A percentile compares a stretch with the other conserved stretches of the same genome.
These are phyloP conservation scores for Chlorella sp. DNA, from an alignment of 139 green algal species.

Conservation along the genomic window DNA sequence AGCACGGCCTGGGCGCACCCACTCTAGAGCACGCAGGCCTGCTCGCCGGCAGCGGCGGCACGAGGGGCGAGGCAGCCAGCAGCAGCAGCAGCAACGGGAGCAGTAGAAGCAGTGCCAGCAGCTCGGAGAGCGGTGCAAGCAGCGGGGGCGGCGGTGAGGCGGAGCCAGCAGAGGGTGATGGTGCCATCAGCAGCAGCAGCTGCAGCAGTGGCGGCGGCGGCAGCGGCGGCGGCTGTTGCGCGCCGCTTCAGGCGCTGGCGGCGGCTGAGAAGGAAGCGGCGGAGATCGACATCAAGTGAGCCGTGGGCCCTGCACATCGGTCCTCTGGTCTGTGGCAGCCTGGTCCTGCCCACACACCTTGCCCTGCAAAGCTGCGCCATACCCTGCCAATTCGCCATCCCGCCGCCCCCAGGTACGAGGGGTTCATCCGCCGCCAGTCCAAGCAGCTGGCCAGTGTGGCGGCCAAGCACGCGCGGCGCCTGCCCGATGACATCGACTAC, in stretches of 20 bases:
- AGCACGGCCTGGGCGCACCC: constrained; percentile 43
- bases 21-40: neutral
- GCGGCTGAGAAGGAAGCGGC: constrained; percentile 77
- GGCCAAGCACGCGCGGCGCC: constrained; percentile 46
- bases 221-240: too few relatives aligned
- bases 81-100: neutral
- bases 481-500: constrained; percentile 86
- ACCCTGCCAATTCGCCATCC: too few relatives aligned
- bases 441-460: constrained; percentile 75
- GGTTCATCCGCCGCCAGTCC: constrained; percentile 85
- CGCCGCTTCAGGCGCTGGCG: constrained; percentile 17
- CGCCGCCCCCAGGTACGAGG: too few relatives aligned
- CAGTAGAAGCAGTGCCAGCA: neutral
- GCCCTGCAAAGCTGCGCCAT: too few relatives aligned
- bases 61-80: neutral
- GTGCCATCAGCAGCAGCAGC: neutral
- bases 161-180: neutral
- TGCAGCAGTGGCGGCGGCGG: neutral
- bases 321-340: too few relatives aligned
- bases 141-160: neutral
- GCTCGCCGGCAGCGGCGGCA: neutral
- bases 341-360: too few relatives aligned
- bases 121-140: neutral
- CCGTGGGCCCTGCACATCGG: too few relatives aligned
- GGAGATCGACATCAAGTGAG: constrained; percentile 97